Conservation (phyloP, 345 rosid genomes). For the Erodium maritimum region DNA sequence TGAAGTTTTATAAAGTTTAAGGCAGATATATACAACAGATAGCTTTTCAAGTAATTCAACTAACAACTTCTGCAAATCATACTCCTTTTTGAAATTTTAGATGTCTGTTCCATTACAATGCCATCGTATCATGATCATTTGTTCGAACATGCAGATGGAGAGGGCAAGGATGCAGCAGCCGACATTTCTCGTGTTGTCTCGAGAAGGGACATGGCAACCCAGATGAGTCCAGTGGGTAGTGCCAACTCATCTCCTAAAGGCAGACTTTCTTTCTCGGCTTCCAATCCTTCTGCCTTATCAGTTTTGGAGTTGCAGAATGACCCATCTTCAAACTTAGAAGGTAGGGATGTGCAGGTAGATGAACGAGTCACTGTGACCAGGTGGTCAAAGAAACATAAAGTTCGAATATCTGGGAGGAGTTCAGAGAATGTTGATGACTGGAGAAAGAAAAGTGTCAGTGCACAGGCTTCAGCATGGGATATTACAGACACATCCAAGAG, state of each 20-base stretch:
- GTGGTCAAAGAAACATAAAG: slow-evolving; percentile 73
- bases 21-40: too few relatives aligned
- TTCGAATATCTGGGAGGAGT: slow-evolving; percentile 37
- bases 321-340: slow-evolving; percentile 38
- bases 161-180: slow-evolving; percentile 43
- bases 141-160: slow-evolving; percentile 33
- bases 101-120: neutral
- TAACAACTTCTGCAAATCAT: too few relatives aligned
- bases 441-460: slow-evolving; percentile 43
- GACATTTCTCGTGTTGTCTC: slow-evolving; percentile 54
- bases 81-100: too few relatives aligned
- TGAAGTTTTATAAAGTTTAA: too few relatives aligned
- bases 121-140: slow-evolving; percentile 12
- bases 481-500: slow-evolving; percentile 36
- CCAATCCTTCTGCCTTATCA: slow-evolving; percentile 43
- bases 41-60: too few relatives aligned
- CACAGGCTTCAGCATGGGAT: slow-evolving; percentile 56
- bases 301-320: slow-evolving; percentile 38
- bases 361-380: slow-evolving; percentile 76
- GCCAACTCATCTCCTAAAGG: slow-evolving; percentile 45
- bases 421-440: slow-evolving; percentile 56
- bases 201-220: slow-evolving; percentile 97
- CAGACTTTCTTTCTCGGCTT: slow-evolving; percentile 35
- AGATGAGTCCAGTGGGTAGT: slow-evolving; percentile 87
- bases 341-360: slow-evolving; percentile 80